Evolutionary conservation across 257 asterid species (phyloP).

Genomic region (Nicotiana attenuata): DNA sequence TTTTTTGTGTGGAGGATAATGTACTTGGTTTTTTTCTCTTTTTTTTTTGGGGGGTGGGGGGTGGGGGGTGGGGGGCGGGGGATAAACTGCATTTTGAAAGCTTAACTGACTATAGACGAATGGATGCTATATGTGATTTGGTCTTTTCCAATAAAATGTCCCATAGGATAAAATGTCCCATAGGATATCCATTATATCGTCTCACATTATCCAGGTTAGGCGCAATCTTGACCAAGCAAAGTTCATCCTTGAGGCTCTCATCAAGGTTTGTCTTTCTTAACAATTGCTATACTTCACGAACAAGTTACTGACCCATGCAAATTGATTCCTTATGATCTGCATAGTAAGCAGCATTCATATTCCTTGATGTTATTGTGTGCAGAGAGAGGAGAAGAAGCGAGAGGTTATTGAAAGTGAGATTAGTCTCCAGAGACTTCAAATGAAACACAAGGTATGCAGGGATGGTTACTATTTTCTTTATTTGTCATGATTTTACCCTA

Average conservation of each 20-base stretch:
- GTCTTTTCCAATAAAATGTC: background rate
- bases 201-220: constrained; percentile 64
- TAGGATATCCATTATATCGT: background rate
- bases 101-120: background rate
- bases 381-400: constrained; percentile 98
- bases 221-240: constrained; percentile 98
- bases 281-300: background rate
- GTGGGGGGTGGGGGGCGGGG: no score
- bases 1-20: background rate
- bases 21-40: background rate
- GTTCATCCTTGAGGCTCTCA: constrained; percentile 71
- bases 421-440: constrained; percentile 79
- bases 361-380: constrained; percentile 19
- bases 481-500: background rate
- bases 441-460: constrained; percentile 78
- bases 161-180: background rate
- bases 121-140: background rate
- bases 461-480: background rate
- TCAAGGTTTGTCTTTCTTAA: constrained; percentile 49
- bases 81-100: background rate
- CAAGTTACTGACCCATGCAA: background rate
- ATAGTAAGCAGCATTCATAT: background rate
- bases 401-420: constrained; percentile 84
- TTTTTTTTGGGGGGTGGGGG: no score
- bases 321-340: background rate